Evolutionary conservation across 257 asterid species (phyloP), one percentile per base, ranked within the genome.

Genomic region (Salvia rosmarinus): DNA sequence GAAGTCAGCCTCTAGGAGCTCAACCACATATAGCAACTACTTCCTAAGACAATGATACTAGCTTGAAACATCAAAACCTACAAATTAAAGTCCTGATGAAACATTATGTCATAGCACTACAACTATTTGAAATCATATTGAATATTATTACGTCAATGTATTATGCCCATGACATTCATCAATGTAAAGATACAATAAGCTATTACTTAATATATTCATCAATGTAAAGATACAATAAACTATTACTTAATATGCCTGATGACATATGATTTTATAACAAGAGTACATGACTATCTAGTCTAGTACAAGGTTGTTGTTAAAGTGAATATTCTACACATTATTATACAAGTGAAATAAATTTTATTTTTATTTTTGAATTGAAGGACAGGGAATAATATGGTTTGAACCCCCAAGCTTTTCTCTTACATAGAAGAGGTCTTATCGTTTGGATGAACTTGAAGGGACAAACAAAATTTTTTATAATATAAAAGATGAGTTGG

Each of bases 1-100:
- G 42, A 73, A 68, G 77, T 69, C 64, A 68, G 32, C 69, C 82
- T 54, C 58, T 47, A 43, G 21, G 30, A 47, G 62, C 78, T 58
- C 55, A 51, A 76, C 63, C 64, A 67, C 74, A 61, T 42, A 21
- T 65, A 64, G 56, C 37, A 52, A 59, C 30, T 55, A 42, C 44
- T 70, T 70, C 50, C 44, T 47, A 78, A 54, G 54, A 67, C 42
- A 74, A 65, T 17, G 67, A 56, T 59, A 62, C 62, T 37, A 32
- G 17, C 46, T 56, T 40, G 13, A 77, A 35, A 56, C 30, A 35
- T 56, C 70, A 75, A 67, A 59, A 49, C 39, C 64, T 49, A 75
- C 49, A 54, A 46, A 25, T 3, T 25, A 1, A 64, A 47, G 32
- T 64, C 81, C 71, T 40, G 37, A 46, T 6, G 3, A 46, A 40